Base-by-base conservation (phyloP, 2,329 filamentous ascomycete genomes). In the Arthrobotrys sinensis region DNA sequence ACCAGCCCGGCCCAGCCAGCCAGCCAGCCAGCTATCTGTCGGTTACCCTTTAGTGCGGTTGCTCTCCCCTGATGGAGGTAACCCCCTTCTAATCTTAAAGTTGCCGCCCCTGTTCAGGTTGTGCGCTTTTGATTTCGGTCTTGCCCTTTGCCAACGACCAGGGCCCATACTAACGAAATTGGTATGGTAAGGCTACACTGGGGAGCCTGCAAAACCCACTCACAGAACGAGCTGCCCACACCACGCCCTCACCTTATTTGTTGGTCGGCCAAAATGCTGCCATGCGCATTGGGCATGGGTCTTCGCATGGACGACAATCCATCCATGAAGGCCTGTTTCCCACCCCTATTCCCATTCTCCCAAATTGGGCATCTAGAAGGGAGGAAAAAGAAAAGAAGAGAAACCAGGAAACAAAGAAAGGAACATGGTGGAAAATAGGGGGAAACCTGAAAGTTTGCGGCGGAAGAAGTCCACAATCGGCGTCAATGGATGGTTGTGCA, bases 71-170 rank as follows among this genome's bases (percentile, higher is more conserved):
- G 69, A 60, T 65, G 45, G 60, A 53, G 50, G 62, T 65, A 19
- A 66, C 48, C 73, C 72, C 73, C 67, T 70, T 77, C 65, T 70
- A 77, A 77, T 77, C 73, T 77, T 77, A 77, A 76, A 70, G 66
- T 77, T 70, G 66, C 73, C 73, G 73, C 65, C 64, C 73, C 66
- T 77, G 69, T 50, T 66, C 19, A 57, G 40, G 38, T 64, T 64
- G 38, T 66, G 69, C 69, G 38, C 69, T 73, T 73, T 73, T 72
- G 68, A 62, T 66, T 64, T 69, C 36, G 55, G 46, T 57, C 48
- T 60, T 73, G 48, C 60, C 60, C 60, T 65, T 72, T 66, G 60
- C 19, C 69, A 50, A 36, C 28, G 38, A 63, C 38, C 62, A n/a
- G 55, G 69, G 48, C 14, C 50, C 24, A 28, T 28, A 14, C 46